phyloP scores from a whole-genome alignment of 352 stramenopile genomes.

The Chloridella minuta region DNA sequence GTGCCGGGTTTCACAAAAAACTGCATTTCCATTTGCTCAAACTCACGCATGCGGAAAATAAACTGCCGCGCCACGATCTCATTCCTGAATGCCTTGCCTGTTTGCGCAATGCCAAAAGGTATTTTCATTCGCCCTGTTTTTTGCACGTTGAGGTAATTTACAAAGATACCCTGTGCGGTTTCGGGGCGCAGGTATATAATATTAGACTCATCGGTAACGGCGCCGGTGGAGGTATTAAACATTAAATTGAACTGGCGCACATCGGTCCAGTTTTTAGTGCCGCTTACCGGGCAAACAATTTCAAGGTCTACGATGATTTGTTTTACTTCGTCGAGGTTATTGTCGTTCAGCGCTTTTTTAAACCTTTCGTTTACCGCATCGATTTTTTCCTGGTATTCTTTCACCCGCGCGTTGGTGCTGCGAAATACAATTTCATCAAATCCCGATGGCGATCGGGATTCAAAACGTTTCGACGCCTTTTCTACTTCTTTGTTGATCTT shows the following conservation, averaged over 20 bases:
- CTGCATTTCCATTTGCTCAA: conserved; percentile 81
- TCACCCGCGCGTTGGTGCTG: no score
- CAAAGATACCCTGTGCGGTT: conserved; percentile 85
- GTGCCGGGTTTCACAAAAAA: conserved; percentile 40
- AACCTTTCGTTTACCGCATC: conserved; percentile 31
- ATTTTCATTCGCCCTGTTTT: conserved; percentile 51
- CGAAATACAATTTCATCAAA: no score
- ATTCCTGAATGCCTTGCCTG: conserved; percentile 90
- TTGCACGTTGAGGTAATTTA: conserved; percentile 79
- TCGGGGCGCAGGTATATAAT: conserved; percentile 61
- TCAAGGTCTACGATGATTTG: conserved; percentile 26
- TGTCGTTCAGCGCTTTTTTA: conserved; percentile 29
- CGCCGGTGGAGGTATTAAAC: conserved; percentile 73
- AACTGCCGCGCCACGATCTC: conserved; percentile 87
- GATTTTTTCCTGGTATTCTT: conserved; percentile 34
- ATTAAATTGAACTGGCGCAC: conserved; percentile 78
- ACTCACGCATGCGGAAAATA: conserved; percentile 77
- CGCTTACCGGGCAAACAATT: conserved; percentile 28
- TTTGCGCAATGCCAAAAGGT: conserved; percentile 72
- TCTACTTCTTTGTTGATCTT: no score
- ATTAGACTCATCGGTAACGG: conserved; percentile 32
- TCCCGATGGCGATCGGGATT: no score
- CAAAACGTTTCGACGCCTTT: no score
- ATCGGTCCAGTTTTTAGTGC: conserved; percentile 27
- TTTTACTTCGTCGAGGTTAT: conserved; percentile 28